A percentile compares a stretch with the other conserved stretches of the same genome.
Conservation (phyloP, 2,329 filamentous ascomycete species). For the Teratosphaeria zuluensis region DNA sequence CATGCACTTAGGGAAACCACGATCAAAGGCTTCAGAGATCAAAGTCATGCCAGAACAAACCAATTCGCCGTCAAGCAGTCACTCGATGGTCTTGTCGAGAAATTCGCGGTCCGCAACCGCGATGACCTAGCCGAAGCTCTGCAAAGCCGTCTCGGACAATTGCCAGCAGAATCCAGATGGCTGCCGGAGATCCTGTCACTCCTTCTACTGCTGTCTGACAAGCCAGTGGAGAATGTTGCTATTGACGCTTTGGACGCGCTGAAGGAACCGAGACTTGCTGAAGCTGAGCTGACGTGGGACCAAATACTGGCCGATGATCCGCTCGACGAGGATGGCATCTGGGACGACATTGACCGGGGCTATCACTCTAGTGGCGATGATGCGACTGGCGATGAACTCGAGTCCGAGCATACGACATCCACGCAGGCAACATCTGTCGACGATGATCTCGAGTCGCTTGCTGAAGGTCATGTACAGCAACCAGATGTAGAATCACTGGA, state of each 20-base stretch:
- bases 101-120: constrained; percentile 69
- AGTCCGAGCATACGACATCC: constrained; percentile 16
- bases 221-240: constrained; percentile 62
- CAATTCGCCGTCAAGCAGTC: constrained; percentile 38
- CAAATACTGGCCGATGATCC: constrained; percentile 70
- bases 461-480: constrained; percentile 23
- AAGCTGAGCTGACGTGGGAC: constrained; percentile 56
- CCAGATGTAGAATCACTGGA: constrained; percentile 24
- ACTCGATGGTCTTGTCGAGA: constrained; percentile 59
- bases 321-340: constrained; percentile 58
- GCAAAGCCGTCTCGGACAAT: constrained; percentile 46
- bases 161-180: constrained; percentile 53
- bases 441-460: constrained; percentile 27
- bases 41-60: constrained; percentile 37
- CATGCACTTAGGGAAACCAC: constrained; percentile 30
- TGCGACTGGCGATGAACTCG: constrained; percentile 23
- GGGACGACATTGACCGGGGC: constrained; percentile 59
- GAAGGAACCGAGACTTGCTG: background rate
- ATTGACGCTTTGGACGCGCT: constrained; percentile 11
- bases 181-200: constrained; percentile 72
- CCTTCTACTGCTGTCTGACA: constrained; percentile 70
- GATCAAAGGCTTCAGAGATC: constrained; percentile 29
- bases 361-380: constrained; percentile 58
- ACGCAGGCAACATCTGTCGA: constrained; percentile 30
- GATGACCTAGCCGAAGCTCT: constrained; percentile 70